Conservation (phyloP, 441 rosid species). For the Adansonia rubrostipa region DNA sequence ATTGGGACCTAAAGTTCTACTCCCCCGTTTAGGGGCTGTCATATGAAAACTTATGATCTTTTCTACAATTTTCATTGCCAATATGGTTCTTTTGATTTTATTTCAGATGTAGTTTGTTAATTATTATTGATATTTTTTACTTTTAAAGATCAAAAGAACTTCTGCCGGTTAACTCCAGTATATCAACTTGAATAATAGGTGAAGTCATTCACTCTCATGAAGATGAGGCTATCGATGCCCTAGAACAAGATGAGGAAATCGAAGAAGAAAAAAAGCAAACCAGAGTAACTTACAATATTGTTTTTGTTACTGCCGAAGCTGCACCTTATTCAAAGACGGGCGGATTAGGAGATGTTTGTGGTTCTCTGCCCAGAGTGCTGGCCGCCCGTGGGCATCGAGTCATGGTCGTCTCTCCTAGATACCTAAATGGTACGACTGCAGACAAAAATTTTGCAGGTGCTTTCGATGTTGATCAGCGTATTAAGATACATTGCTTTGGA, state of each 20-base stretch:
- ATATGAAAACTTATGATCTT: background rate
- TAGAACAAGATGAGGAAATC: constrained; percentile 42
- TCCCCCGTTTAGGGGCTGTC: background rate
- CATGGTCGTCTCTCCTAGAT: constrained; percentile 91
- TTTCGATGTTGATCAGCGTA: constrained; percentile 45
- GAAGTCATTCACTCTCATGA: constrained; percentile 28
- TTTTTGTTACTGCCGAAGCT: constrained; percentile 89
- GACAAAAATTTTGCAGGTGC: constrained; percentile 56
- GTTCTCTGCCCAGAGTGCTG: constrained; percentile 85
- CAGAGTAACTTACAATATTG: constrained; percentile 51
- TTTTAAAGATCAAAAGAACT: constrained; percentile 1
- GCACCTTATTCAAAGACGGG: constrained; percentile 97
- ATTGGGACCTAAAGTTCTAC: background rate
- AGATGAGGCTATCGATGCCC: constrained; percentile 29
- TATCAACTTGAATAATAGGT: constrained; percentile 40
- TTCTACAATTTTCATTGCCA: background rate
- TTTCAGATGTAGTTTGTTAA: background rate
- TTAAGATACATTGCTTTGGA: constrained; percentile 72
- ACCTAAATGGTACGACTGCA: constrained; percentile 59
- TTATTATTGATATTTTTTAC: background rate
- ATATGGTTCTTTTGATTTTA: background rate
- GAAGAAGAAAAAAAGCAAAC: constrained; percentile 36
- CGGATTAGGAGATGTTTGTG: constrained; percentile 95
- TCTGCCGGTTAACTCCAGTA: constrained; percentile 9
- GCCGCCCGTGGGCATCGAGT: constrained; percentile 93